phyloP scores from a whole-genome alignment of 345 rosid species.

The Hibiscus syriacus region DNA sequence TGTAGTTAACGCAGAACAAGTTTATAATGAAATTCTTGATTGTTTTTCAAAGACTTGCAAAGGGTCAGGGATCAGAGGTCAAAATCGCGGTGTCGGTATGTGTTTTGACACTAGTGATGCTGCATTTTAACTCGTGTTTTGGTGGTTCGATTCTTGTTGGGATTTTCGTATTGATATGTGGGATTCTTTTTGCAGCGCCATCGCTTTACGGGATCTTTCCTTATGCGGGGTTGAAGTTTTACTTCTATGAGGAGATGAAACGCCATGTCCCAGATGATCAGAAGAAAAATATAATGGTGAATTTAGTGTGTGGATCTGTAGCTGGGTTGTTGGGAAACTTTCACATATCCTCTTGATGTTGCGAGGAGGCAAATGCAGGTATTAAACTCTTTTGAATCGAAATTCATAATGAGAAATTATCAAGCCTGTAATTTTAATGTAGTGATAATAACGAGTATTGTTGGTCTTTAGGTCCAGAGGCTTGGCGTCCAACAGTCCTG shows the following conservation, averaged over 20 bases:
- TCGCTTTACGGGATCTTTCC: neutral
- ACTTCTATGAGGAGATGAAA: neutral
- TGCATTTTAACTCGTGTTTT: slow-evolving; percentile 10
- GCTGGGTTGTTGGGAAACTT: neutral
- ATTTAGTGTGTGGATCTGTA: neutral
- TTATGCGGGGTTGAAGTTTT: neutral
- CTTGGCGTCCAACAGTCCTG: slow-evolving; percentile 33
- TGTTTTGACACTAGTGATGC: slow-evolving; percentile 7
- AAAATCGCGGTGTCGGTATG: slow-evolving; percentile 92
- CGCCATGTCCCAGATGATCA: neutral
- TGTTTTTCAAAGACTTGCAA: slow-evolving; percentile 67
- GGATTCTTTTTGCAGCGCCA: neutral
- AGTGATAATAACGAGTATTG: neutral
- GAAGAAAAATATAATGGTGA: neutral
- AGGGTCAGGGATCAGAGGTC: slow-evolving; percentile 71
- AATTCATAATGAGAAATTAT: neutral
- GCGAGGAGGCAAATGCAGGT: neutral
- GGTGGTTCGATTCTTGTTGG: neutral
- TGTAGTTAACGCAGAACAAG: slow-evolving; percentile 29
- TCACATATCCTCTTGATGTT: neutral
- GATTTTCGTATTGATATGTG: slow-evolving; percentile 10
- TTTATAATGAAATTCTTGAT: slow-evolving; percentile 66
- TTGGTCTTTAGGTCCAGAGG: slow-evolving; percentile 57
- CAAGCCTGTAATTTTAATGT: neutral
- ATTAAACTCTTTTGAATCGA: neutral